Evolutionary conservation across 2,329 filamentous ascomycete genomes (phyloP).

Genomic region (Passalora sequoiae): DNA sequence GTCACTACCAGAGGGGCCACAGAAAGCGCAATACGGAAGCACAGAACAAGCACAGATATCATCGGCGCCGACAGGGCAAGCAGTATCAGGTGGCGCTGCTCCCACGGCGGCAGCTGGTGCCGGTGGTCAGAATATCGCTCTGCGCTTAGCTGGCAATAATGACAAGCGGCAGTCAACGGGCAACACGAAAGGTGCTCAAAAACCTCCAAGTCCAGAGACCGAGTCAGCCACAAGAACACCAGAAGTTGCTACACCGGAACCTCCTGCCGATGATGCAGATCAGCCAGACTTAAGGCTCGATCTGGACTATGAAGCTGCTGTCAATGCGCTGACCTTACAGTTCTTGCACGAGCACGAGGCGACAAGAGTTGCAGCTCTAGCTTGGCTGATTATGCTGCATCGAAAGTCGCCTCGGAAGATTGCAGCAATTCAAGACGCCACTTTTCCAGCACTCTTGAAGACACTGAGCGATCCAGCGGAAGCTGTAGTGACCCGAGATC

Average conservation of each 20-base stretch:
- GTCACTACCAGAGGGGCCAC: constrained; percentile 65
- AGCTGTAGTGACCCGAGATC: constrained; percentile 88
- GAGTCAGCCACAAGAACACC: constrained; percentile 23
- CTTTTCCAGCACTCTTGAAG: constrained; percentile 91
- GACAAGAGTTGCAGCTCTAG: constrained; percentile 85
- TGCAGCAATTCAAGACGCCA: constrained; percentile 92
- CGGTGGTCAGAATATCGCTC: neutral
- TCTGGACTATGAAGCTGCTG: constrained; percentile 92
- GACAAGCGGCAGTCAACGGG: constrained; percentile 23
- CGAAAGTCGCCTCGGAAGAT: constrained; percentile 84
- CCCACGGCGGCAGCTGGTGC: constrained; percentile 5
- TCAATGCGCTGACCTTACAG: constrained; percentile 84
- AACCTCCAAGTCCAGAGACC: constrained; percentile 23
- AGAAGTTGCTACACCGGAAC: constrained; percentile 28
- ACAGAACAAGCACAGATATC: constrained; percentile 8
- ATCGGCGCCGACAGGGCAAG: neutral
- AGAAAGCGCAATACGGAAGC: constrained; percentile 31
- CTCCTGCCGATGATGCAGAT: constrained; percentile 17
- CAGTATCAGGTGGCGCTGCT: constrained; percentile 1
- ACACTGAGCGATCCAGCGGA: constrained; percentile 93
- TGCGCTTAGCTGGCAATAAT: constrained; percentile 5
- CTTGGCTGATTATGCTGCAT: constrained; percentile 97
- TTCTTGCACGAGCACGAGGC: constrained; percentile 97
- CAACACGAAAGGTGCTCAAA: constrained; percentile 14
- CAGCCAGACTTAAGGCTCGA: constrained; percentile 42